Evolutionary conservation across 179 eudicot genomes (phyloP), one percentile per base, ranked within the genome.

Genomic region (Vitellaria paradoxa): DNA sequence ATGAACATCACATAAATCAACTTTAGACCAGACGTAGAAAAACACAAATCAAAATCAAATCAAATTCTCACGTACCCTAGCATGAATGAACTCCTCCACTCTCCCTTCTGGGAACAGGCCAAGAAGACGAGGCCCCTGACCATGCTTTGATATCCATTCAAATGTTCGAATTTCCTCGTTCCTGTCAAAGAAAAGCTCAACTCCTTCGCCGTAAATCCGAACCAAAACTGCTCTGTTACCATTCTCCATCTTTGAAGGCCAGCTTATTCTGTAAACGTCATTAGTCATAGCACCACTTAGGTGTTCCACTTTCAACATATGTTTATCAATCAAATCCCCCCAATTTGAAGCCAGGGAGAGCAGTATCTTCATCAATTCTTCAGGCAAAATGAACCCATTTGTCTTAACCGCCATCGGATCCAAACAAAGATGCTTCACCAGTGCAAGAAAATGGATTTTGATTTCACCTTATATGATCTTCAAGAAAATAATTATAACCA

Each of bases 241-340:
- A 74, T 82, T 82, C 50, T 67, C 84, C 42, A 55, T 79, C 49
- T 70, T 85, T 61, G 89, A 84, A 18, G 89, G 88, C 98, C 98
- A 94, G 8, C 78, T 84, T 10, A 94, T 74, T 79, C 78, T 84
- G 61, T 87, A 93, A 8, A 94, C 91, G 74, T 88, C 87, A 83
- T 94, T 94, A 9, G 92, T 94, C 97, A 94, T 91, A 1, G 98
- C 98, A 1, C 98, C 98, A 67, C 80, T 93, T 57, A 93, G 64
- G 13, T 83, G 86, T 42, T 73, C 80, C 1, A 92, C 91, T 80
- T 92, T 86, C 63, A 93, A 76, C 24, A 65, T 66, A 63, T 65
- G 79, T 46, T 87, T 76, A 75, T 93, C 86, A 40, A 80, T 77
- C 50, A 77, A 84, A 81, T 93, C 95, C 59, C 91, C 97, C 97